Evolutionary conservation across 495 filamentous ascomycete genomes (phyloP), one percentile per base, ranked within the genome.

Genomic region (Geopyxis carbonaria): DNA sequence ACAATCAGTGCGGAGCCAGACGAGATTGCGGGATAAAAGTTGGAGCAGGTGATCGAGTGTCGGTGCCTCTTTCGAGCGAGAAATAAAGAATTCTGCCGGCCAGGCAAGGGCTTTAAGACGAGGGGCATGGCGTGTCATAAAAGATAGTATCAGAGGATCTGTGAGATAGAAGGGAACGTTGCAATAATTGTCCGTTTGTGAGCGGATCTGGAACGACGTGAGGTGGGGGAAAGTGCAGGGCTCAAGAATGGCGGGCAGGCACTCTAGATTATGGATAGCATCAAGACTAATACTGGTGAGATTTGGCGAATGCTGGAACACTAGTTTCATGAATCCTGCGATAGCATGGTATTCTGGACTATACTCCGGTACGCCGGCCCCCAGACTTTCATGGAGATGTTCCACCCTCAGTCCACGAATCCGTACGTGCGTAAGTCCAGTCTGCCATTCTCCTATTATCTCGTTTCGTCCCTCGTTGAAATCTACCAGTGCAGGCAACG

Each of bases 1-100:
- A 14, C 31, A 33, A 16, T 33, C 31, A 5, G 31, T 13, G 31
- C 31, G 31, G 31, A 33, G 19, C 31, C 31, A 33, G 6, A 33
- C 31, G 5, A 33, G 31, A 5, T 16, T 10, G 31, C 31, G 31
- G 11, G 31, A 33, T 10, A 33, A 7, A 6, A 13, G 31, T 5
- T 33, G 11, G 7, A 33, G n/a, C 31, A 33, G 14, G 11, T 10
- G 31, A 10, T 7, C 31, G 6, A 33, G 31, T 16, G 14, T 6
- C 5, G n/a, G 5, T 5, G 7, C 14, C 7, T 33, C 7, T 7
- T 16, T 16, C 6, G n/a, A 5, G 5, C 5, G 14, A 7, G 14
- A 16, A 7, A 33, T 16, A 33, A 33, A 33, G 5, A 13, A 13
- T 16, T 33, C 31, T 7, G 31, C 31, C 11, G 31, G 31, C 31